Evolutionary conservation across 306 rosid species (phyloP), one percentile per base, ranked within the genome.

Genomic region (Casuarina glauca): DNA sequence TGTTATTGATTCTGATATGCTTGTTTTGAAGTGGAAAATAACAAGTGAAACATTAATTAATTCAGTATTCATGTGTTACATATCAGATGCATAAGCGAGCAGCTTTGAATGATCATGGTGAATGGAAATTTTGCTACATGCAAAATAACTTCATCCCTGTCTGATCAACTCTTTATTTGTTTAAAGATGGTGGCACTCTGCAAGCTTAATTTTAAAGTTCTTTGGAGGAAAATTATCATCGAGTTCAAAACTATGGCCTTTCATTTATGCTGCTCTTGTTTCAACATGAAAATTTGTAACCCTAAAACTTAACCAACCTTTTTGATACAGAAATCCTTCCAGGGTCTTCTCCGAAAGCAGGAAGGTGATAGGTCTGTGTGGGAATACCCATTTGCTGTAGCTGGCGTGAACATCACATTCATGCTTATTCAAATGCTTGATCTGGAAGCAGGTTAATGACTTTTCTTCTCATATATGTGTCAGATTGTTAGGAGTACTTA

Each of bases 381-480:
- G 99, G 99, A 95, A 82, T 95, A 95, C 85, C 99, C 99, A 70
- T 95, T 95, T 89, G 97, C 99, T 41, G 99, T 95, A 79, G 99
- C 99, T 73, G 99, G 99, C 75, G 99, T 95, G 74, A 95, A 95
- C 90, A 93, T 95, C 73, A 93, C 98, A 74, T 95, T 95, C 87
- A 95, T 95, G 99, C 98, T 95, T 71, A 91, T 93, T 76, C 99
- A 95, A 84, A 95, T 95, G 90, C 96, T 95, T 69, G 99, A 95
- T 85, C 98, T 95, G 81, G 97, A 95, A 93, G 96, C 98, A 84
- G 99, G 99, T 95, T 73, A 49, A 61, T 84, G 16, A 44, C 60
- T 84, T 75, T 50, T 82, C 17, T 72, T 53, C 45, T 76, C 74
- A 19, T 16, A 36, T 42, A 11, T 5, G 7, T 17, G 32, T 45